Base-by-base conservation (phyloP, 768 basidiomycete species). In the Neoboletus magnificus region DNA sequence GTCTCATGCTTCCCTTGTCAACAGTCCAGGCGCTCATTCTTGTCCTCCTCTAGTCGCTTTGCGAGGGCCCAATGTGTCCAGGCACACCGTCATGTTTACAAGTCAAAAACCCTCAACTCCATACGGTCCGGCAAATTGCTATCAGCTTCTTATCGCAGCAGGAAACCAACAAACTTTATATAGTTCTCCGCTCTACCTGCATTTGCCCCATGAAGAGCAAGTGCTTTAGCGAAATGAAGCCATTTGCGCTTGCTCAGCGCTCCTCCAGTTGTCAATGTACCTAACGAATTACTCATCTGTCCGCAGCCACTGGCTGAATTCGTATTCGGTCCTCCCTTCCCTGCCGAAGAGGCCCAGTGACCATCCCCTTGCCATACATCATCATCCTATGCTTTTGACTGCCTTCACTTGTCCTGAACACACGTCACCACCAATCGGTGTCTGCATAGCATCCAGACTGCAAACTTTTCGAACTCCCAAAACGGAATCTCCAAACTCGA, bases 271-370 rank as follows among this genome's bases (percentile, higher is more conserved):
- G 62, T 61, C 60, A 63, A 64, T 66, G 61, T 59, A 61, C 57
- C 56, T n/a, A 61, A 67, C 70, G 36, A 56, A 62, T 71, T 65
- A 71, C 60, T 60, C 56, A 70, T 53, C 47, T 35, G 13, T 45
- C 48, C 61, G 43, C 43, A 59, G 39, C 43, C 54, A 46, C 25
- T 39, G 51, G 53, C 56, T 60, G 49, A 56, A 37, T 59, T 57
- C 47, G 23, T 29, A 33, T 55, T 54, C 32, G 25, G 52, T 35
- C 45, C 20, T n/a, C 23, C 16, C 16, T 36, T 36, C 36, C 36
- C 37, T n/a, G 18, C n/a, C 35, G 13, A 43, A 5, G 42, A 29
- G 23, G 55, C 22, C 51, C n/a, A n/a, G n/a, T n/a, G 10, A n/a
- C 55, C 25, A 18, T 16, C 43, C 45, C 20, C 29, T 33, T 37